phyloP scores from a whole-genome alignment of 2,329 filamentous ascomycete genomes.

The Clonostachys rhizophaga region DNA sequence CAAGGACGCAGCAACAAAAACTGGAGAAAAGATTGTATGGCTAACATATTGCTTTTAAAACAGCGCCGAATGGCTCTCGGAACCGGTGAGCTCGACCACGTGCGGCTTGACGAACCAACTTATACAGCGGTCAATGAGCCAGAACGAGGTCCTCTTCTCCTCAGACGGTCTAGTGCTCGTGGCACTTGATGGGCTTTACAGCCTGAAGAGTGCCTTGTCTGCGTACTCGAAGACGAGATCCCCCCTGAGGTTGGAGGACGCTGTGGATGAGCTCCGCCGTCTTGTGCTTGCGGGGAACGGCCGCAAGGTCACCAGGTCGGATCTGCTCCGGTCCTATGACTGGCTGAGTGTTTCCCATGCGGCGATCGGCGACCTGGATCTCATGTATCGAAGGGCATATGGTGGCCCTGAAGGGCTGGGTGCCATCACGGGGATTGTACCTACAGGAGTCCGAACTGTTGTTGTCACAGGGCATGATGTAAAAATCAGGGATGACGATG shows the following conservation, averaged over 20 bases:
- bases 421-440: slow-evolving; percentile 35
- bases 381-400: slow-evolving; percentile 52
- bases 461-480: slow-evolving; percentile 3
- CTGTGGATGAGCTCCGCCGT: slow-evolving; percentile 58
- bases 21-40: neutral
- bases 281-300: slow-evolving; percentile 51
- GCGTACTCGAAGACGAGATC: slow-evolving; percentile 45
- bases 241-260: slow-evolving; percentile 47
- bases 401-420: slow-evolving; percentile 39
- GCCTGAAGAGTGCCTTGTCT: slow-evolving; percentile 56
- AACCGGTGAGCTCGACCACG: slow-evolving; percentile 32
- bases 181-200: slow-evolving; percentile 58
- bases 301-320: slow-evolving; percentile 39
- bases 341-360: slow-evolving; percentile 47
- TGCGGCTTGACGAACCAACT: slow-evolving; percentile 45
- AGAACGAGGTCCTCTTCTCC: slow-evolving; percentile 58
- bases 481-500: slow-evolving; percentile 4
- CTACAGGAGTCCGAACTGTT: neutral
- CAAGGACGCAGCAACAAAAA: neutral
- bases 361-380: slow-evolving; percentile 48
- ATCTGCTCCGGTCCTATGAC: slow-evolving; percentile 50
- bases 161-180: slow-evolving; percentile 55
- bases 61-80: slow-evolving; percentile 36
- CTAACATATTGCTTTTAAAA: neutral
- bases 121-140: slow-evolving; percentile 49